Evolutionary conservation across 768 basidiomycete species (phyloP).

Genomic region (Russula vinacea): DNA sequence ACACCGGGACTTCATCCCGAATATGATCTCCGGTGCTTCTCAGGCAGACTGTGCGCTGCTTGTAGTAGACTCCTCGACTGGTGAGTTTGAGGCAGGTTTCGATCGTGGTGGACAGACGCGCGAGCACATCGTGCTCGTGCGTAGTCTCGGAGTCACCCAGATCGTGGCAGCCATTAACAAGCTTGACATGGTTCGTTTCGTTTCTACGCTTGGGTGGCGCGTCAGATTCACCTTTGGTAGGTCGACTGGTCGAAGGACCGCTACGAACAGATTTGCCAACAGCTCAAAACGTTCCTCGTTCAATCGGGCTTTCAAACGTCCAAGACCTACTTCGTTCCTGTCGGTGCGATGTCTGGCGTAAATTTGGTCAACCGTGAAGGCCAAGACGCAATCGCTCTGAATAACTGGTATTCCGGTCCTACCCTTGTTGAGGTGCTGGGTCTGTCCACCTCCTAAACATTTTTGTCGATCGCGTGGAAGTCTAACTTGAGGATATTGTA

Average conservation of each 20-base stretch:
- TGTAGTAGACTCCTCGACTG: constrained; percentile 84
- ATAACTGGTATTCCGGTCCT: constrained; percentile 80
- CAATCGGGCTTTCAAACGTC: constrained; percentile 82
- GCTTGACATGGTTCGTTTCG: constrained; percentile 69
- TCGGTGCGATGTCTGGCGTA: constrained; percentile 85
- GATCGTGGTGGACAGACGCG: constrained; percentile 92
- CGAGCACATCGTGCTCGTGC: constrained; percentile 87
- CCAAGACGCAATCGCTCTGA: constrained; percentile 47
- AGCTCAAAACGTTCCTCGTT: constrained; percentile 73
- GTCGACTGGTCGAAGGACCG: constrained; percentile 83
- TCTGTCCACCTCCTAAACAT: constrained; percentile 35
- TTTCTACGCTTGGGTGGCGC: neutral
- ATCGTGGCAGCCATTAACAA: constrained; percentile 94
- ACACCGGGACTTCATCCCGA: constrained; percentile 96
- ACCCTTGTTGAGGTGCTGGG: constrained; percentile 83
- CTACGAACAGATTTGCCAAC: constrained; percentile 78
- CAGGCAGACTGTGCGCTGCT: constrained; percentile 95
- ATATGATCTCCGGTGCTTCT: constrained; percentile 98
- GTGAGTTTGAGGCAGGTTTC: constrained; percentile 96
- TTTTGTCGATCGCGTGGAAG: neutral
- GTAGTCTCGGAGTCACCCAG: constrained; percentile 89
- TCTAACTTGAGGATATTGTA: constrained; percentile 35
- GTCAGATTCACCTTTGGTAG: constrained; percentile 40
- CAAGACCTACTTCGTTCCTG: constrained; percentile 82
- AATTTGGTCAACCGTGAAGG: constrained; percentile 62